A percentile compares a stretch with the other conserved stretches of the same genome.
These are phyloP conservation scores for Hypoxylon perforatum DNA, from an alignment of 495 filamentous ascomycete genomes.

Conservation along the genomic window DNA sequence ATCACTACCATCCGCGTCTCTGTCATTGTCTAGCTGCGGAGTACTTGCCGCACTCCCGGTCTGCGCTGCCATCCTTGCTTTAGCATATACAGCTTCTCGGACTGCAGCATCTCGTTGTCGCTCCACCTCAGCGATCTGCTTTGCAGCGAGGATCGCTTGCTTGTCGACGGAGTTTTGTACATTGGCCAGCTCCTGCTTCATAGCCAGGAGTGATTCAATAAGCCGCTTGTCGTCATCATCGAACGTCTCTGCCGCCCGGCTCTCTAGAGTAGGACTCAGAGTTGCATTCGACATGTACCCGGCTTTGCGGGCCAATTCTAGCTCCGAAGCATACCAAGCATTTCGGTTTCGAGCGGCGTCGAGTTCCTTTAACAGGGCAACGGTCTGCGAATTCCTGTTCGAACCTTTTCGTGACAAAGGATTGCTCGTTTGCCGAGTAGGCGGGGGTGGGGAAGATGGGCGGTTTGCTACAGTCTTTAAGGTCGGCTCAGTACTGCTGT, in stretches of 20 bases:
- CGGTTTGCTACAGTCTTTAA: conserved; percentile 56
- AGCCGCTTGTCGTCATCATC: conserved; percentile 91
- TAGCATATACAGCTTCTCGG: conserved; percentile 92
- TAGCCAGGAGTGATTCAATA: conserved; percentile 90
- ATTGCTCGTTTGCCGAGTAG: conserved; percentile 62
- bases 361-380: conserved; percentile 80
- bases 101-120: conserved; percentile 92
- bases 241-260: conserved; percentile 78
- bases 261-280: conserved; percentile 78
- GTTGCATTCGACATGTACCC: conserved; percentile 83
- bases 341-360: conserved; percentile 84
- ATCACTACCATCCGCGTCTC: conserved; percentile 67
- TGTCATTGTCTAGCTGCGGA: conserved; percentile 74
- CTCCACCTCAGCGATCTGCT: conserved; percentile 90
- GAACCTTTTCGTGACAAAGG: conserved; percentile 61
- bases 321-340: conserved; percentile 96
- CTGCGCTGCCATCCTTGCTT: conserved; percentile 89
- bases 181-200: conserved; percentile 84
- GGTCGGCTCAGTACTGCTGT: conserved; percentile 59
- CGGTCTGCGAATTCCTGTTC: conserved; percentile 66
- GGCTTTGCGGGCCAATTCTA: conserved; percentile 87
- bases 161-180: conserved; percentile 88
- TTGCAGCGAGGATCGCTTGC: conserved; percentile 84
- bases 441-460: conserved; percentile 63
- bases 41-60: conserved; percentile 73